phyloP scores from a whole-genome alignment of 768 basidiomycete genomes.

The Rhodotorula sphaerocarpa region DNA sequence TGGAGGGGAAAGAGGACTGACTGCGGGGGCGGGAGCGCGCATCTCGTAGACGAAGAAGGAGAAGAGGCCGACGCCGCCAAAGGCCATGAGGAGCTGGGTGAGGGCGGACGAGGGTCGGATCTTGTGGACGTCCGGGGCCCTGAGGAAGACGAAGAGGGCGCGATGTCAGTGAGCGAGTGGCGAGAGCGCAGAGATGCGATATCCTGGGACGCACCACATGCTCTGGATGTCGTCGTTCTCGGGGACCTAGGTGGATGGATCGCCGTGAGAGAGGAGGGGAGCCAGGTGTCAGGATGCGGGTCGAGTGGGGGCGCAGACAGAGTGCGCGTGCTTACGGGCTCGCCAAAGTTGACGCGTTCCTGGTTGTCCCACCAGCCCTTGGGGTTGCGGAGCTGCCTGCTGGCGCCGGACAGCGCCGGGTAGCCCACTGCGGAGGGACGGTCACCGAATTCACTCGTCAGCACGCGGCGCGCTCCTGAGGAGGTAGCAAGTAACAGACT shows the following conservation, averaged over 20 bases:
- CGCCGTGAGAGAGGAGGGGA: neutral
- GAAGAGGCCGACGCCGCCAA: slow-evolving; percentile 39
- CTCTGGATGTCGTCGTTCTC: slow-evolving; percentile 46
- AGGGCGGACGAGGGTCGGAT: slow-evolving; percentile 42
- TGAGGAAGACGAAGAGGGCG: too few relatives aligned
- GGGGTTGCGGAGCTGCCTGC: slow-evolving; percentile 42
- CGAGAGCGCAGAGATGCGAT: too few relatives aligned
- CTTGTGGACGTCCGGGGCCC: slow-evolving; percentile 46
- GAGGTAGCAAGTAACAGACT: too few relatives aligned
- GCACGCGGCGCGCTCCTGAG: too few relatives aligned
- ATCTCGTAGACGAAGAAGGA: slow-evolving; percentile 21
- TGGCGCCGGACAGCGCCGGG: slow-evolving; percentile 43
- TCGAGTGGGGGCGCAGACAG: too few relatives aligned
- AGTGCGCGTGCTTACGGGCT: slow-evolving; percentile 45
- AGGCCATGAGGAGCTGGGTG: slow-evolving; percentile 40
- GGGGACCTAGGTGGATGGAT: slow-evolving; percentile 40
- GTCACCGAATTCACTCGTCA: too few relatives aligned
- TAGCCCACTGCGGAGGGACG: slow-evolving; percentile 38
- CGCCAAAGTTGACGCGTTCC: slow-evolving; percentile 46
- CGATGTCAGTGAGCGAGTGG: too few relatives aligned
- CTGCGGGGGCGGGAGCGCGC: slow-evolving; percentile 13
- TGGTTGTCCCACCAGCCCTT: slow-evolving; percentile 46
- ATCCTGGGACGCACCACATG: too few relatives aligned
- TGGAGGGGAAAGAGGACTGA: slow-evolving; percentile 4
- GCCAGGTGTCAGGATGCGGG: neutral